A percentile compares a stretch with the other conserved stretches of the same genome.
These are phyloP conservation scores for Zizania palustris DNA, from an alignment of 202 grass and related monocot species.

Conservation along the genomic window DNA sequence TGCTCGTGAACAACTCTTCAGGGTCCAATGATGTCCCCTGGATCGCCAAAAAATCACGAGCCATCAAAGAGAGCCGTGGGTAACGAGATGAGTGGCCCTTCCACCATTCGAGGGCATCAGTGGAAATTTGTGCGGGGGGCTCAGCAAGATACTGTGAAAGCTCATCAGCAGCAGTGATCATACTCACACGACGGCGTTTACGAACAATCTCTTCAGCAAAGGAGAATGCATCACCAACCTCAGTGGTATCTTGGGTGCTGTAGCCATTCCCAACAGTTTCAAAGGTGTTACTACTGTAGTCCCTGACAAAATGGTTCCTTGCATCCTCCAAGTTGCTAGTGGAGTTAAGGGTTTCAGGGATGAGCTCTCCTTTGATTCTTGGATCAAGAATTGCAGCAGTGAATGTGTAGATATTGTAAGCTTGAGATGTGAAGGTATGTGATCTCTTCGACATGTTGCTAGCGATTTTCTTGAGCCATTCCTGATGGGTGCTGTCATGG, in stretches of 20 bases:
- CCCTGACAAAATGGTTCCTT: slow-evolving; percentile 71
- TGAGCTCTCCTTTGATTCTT: slow-evolving; percentile 80
- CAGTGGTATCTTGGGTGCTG: slow-evolving; percentile 44
- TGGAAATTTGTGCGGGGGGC: slow-evolving; percentile 70
- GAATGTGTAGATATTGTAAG: slow-evolving; percentile 77
- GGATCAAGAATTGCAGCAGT: slow-evolving; percentile 93
- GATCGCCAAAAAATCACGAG: slow-evolving; percentile 86
- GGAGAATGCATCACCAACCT: slow-evolving; percentile 63
- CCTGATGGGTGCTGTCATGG: slow-evolving; percentile 55
- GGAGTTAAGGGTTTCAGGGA: slow-evolving; percentile 76
- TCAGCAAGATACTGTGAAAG: slow-evolving; percentile 80
- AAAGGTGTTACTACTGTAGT: slow-evolving; percentile 69
- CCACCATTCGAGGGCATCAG: slow-evolving; percentile 90
- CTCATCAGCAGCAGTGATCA: slow-evolving; percentile 72
- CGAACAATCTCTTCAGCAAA: slow-evolving; percentile 96
- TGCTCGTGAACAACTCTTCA: slow-evolving; percentile 82
- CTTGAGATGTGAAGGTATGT: slow-evolving; percentile 59
- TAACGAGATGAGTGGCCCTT: slow-evolving; percentile 75
- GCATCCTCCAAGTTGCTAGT: slow-evolving; percentile 75
- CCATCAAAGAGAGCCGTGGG: slow-evolving; percentile 85
- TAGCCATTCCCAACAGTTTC: slow-evolving; percentile 56
- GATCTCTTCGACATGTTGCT: slow-evolving; percentile 66
- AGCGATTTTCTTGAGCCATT: slow-evolving; percentile 80
- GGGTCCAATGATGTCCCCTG: slow-evolving; percentile 83
- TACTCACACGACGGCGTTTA: slow-evolving; percentile 67